Evolutionary conservation across 148 eudicot genomes (phyloP).

Genomic region (Silene conica): DNA sequence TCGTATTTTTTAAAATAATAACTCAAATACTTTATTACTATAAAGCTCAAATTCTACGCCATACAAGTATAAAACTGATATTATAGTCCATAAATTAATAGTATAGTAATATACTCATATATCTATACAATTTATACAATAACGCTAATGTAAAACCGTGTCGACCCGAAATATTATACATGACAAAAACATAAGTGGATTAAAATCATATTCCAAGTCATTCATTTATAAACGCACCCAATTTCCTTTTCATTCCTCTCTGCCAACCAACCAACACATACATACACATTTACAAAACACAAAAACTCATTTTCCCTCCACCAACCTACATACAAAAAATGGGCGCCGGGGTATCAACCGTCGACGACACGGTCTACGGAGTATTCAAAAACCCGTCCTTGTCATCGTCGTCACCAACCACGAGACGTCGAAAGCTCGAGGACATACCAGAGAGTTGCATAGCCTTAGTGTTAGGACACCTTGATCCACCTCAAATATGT

Average conservation of each 20-base stretch:
- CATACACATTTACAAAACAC: not conserved
- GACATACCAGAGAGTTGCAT: constrained; percentile 85
- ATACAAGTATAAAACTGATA: no score
- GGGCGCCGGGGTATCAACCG: constrained; percentile 23
- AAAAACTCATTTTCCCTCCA: not conserved
- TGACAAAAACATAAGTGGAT: constrained; percentile 6
- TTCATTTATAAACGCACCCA: constrained; percentile 8
- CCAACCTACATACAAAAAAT: constrained; percentile 5
- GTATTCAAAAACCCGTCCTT: not conserved
- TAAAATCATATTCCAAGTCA: constrained; percentile 1
- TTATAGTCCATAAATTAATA: no score
- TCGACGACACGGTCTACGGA: not conserved
- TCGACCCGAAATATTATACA: no score
- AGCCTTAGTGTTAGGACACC: constrained; percentile 52
- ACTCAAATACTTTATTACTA: no score
- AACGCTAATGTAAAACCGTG: no score
- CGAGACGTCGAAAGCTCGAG: constrained; percentile 39
- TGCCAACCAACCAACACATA: not conserved
- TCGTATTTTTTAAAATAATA: no score
- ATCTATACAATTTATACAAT: no score
- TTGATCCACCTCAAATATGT: constrained; percentile 86
- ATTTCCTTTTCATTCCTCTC: not conserved
- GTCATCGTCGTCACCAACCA: not conserved
- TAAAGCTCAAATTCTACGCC: no score
- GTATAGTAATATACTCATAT: no score